Conservation (phyloP, 1,139 yeast species). For the Blastobotrys petasosporus region DNA sequence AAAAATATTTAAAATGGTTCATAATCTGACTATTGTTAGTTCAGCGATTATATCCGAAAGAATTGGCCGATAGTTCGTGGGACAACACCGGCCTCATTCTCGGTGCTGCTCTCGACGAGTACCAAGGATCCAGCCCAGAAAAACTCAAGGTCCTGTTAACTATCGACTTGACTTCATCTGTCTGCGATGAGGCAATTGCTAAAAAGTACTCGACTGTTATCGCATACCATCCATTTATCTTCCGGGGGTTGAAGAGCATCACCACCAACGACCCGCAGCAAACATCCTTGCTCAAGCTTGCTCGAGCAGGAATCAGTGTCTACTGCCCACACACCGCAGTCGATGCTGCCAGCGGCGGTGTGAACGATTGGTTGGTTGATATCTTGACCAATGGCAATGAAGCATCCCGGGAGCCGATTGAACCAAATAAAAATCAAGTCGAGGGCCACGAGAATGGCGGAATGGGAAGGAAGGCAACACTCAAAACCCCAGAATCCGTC, state of each 20-base stretch:
- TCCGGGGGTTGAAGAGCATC: constrained; percentile 79
- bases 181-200: constrained; percentile 76
- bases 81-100: constrained; percentile 88
- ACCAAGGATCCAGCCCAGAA: constrained; percentile 17
- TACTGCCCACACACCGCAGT: constrained; percentile 96
- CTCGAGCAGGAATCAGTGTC: constrained; percentile 73
- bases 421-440: constrained; percentile 18
- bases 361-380: constrained; percentile 81
- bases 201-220: constrained; percentile 48
- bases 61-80: constrained; percentile 82
- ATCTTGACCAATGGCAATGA: constrained; percentile 42
- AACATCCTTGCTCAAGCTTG: constrained; percentile 60
- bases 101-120: constrained; percentile 41
- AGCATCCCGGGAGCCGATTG: constrained; percentile 25
- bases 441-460: constrained; percentile 50
- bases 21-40: constrained; percentile 33
- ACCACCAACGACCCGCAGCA: constrained; percentile 72
- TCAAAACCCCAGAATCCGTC: constrained; percentile 44
- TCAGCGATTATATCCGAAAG: constrained; percentile 64
- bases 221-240: constrained; percentile 92
- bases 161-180: constrained; percentile 77
- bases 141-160: constrained; percentile 55
- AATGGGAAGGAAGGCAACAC: constrained; percentile 68
- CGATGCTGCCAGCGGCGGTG: constrained; percentile 88
- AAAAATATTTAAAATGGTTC: not conserved